Evolutionary conservation across 768 basidiomycete species (phyloP).

Genomic region (Trametopsis cervina): DNA sequence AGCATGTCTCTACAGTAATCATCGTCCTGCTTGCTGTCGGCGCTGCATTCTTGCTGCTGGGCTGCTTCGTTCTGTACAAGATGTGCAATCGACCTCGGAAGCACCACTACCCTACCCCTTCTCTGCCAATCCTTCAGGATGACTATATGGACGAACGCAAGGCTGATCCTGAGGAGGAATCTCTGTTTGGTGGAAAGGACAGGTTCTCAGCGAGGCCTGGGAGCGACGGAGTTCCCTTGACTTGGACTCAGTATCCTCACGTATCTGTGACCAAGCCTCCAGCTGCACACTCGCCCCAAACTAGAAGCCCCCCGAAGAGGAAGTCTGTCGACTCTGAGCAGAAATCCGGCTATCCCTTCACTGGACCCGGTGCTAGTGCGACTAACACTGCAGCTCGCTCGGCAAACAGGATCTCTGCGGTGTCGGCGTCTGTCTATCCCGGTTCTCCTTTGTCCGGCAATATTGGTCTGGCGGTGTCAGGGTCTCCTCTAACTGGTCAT

Average conservation of each 20-base stretch:
- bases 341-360: conserved; percentile 18
- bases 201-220: conserved; percentile 38
- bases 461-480: conserved; percentile 19
- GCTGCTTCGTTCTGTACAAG: conserved; percentile 40
- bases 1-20: conserved; percentile 39
- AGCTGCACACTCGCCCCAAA: neutral
- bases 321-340: conserved; percentile 6
- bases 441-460: conserved; percentile 30
- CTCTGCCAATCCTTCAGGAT: conserved; percentile 66
- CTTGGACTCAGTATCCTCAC: conserved; percentile 31
- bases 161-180: conserved; percentile 43
- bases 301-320: conserved; percentile 1
- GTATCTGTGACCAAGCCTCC: conserved; percentile 10
- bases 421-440: conserved; percentile 44
- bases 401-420: conserved; percentile 30
- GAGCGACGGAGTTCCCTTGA: conserved; percentile 41
- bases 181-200: conserved; percentile 75
- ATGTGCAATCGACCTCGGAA: conserved; percentile 43
- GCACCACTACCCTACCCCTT: conserved; percentile 57
- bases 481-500: conserved; percentile 20
- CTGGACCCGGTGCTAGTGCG: conserved; percentile 21
- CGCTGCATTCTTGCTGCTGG: conserved; percentile 40
- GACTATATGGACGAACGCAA: conserved; percentile 38
- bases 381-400: conserved; percentile 13
- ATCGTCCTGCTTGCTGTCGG: conserved; percentile 51